phyloP scores from a whole-genome alignment of 768 basidiomycete genomes.

The Gloeopeniophorella convolvens region DNA sequence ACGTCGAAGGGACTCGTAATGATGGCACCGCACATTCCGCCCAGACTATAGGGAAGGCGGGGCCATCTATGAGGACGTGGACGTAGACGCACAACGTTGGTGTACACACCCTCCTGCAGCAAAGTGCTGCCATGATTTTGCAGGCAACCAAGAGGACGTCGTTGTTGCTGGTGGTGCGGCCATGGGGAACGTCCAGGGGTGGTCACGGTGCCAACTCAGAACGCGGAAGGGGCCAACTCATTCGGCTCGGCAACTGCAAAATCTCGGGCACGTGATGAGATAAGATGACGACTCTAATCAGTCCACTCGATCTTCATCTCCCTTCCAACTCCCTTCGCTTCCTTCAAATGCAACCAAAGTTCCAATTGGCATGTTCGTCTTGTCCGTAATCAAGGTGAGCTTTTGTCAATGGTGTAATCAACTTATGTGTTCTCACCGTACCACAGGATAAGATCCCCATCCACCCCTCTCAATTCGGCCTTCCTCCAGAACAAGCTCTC shows the following conservation, averaged over 20 bases:
- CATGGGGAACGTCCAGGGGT: conserved; percentile 22
- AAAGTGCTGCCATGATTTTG: conserved; percentile 81
- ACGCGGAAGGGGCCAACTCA: too few relatives aligned
- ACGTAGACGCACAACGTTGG: neutral
- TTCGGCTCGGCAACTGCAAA: too few relatives aligned
- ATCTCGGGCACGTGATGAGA: too few relatives aligned
- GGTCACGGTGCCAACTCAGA: neutral
- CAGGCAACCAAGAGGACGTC: conserved; percentile 41
- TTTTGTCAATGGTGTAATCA: neutral
- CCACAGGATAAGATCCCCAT: conserved; percentile 86
- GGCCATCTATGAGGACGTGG: neutral
- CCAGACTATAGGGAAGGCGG: conserved; percentile 50
- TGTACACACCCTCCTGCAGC: conserved; percentile 75
- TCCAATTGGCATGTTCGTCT: conserved; percentile 29
- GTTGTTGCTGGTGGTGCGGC: conserved; percentile 22
- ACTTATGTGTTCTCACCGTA: neutral
- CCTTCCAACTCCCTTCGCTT: neutral
- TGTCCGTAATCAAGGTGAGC: conserved; percentile 32
- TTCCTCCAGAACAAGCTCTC: conserved; percentile 72
- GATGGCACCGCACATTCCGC: conserved; percentile 96
- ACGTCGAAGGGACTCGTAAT: conserved; percentile 98
- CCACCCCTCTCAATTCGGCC: conserved; percentile 80
- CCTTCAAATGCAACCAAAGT: neutral
- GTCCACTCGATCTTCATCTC: neutral
- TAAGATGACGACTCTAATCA: conserved; percentile 21